Evolutionary conservation across 139 green algal genomes (phyloP).

Genomic region (Pseudopediastrum boryanum): DNA sequence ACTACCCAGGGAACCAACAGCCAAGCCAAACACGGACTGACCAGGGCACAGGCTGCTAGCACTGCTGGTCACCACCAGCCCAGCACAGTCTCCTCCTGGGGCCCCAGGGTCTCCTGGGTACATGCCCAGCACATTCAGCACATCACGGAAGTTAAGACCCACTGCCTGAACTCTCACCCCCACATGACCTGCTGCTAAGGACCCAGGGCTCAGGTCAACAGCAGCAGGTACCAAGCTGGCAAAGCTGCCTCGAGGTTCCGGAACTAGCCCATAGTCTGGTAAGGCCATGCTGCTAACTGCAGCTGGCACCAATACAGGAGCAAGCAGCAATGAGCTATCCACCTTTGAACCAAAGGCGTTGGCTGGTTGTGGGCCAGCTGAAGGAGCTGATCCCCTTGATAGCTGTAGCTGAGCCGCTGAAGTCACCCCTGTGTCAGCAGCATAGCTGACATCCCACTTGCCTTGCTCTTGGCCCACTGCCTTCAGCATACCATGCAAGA

Average conservation of each 20-base stretch:
- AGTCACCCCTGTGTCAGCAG: too few relatives aligned
- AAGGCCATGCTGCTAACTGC: not conserved
- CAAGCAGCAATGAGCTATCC: not conserved
- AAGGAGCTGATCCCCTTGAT: too few relatives aligned
- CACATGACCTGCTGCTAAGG: conserved; percentile 41
- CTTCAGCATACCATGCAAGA: not conserved
- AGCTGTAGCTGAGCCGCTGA: not conserved
- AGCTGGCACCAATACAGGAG: not conserved
- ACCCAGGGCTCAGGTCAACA: conserved; percentile 25
- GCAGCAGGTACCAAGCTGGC: conserved; percentile 48
- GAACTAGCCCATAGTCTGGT: too few relatives aligned
- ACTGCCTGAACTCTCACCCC: conserved; percentile 72
- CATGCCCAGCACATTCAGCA: conserved; percentile 82
- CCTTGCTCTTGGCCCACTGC: conserved; percentile 15
- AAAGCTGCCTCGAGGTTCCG: conserved; percentile 53
- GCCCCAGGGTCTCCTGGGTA: conserved; percentile 87
- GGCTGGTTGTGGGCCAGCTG: too few relatives aligned
- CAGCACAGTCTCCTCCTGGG: conserved; percentile 70
- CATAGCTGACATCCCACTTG: conserved; percentile 5
- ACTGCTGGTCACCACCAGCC: conserved; percentile 64
- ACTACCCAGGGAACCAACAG: conserved; percentile 74
- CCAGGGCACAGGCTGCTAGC: conserved; percentile 42
- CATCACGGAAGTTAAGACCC: conserved; percentile 90
- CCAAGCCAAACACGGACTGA: conserved; percentile 83
- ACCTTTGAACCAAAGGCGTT: too few relatives aligned